These are phyloP conservation scores for Eurotiales sp. DNA, from an alignment of 2,329 filamentous ascomycete species.

Conservation along the genomic window DNA sequence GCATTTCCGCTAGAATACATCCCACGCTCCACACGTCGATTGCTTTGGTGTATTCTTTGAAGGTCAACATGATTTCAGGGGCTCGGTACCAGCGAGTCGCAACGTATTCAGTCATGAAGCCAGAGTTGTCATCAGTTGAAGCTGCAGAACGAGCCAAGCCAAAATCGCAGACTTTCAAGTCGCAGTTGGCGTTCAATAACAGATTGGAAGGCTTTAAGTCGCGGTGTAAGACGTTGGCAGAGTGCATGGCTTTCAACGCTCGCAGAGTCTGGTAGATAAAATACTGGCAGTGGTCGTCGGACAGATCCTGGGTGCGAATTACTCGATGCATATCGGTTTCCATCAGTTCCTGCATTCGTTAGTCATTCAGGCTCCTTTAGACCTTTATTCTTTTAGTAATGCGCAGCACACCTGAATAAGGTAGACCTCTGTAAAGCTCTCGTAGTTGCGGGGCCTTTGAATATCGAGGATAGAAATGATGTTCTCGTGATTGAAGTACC, in stretches of 20 bases:
- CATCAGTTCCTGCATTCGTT: conserved; percentile 75
- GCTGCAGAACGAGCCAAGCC: conserved; percentile 92
- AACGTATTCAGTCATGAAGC: conserved; percentile 99
- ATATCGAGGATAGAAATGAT: conserved; percentile 99
- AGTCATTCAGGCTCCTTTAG: background rate
- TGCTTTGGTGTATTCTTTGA: conserved; percentile 99
- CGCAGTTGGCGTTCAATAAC: conserved; percentile 95
- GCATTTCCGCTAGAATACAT: conserved; percentile 97
- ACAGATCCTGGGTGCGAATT: conserved; percentile 96
- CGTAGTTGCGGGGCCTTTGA: conserved; percentile 94
- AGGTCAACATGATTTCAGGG: conserved; percentile 99
- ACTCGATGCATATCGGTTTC: conserved; percentile 99
- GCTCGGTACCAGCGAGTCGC: conserved; percentile 98
- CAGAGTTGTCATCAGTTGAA: conserved; percentile 98
- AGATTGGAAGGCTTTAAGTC: conserved; percentile 97
- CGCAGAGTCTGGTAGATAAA: conserved; percentile 99
- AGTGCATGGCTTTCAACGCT: conserved; percentile 98
- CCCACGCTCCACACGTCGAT: conserved; percentile 99
- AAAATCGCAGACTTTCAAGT: conserved; percentile 98
- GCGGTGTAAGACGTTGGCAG: conserved; percentile 93
- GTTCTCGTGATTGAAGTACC: conserved; percentile 99
- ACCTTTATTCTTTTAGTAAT: background rate
- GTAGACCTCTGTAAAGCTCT: conserved; percentile 96
- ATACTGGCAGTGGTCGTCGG: conserved; percentile 99
- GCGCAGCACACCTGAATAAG: conserved; percentile 75